Evolutionary conservation across 1,139 yeast genomes (phyloP), one percentile per base, ranked within the genome.

Genomic region (Kazachstania sp.): DNA sequence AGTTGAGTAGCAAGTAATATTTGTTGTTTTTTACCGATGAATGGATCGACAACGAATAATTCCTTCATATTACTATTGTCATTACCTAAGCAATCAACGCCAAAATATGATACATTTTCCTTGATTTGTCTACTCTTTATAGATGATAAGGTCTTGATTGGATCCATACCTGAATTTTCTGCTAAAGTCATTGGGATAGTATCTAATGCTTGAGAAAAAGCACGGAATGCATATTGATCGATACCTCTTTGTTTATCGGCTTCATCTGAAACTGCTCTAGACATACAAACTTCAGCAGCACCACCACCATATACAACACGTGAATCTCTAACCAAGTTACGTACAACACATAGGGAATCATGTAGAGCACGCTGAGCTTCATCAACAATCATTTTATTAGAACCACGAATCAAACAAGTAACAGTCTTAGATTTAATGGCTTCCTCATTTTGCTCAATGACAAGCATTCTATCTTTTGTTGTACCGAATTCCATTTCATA

Each of bases 261-360:
- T 54, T 86, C 95, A 45, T 83, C 87, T 48, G 90, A 77, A 18
- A 94, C 96, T 11, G 95, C 95, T 56, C 92, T 71, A 15, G 97
- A 88, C 71, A 95, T 85, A 1, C 97, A 75, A 48, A 92, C 80
- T 70, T 94, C 99, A 26, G 97, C 94, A 20, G 98, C 96, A 58
- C 98, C 99, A 57, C 98, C 98, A 54, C 98, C 98, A 63, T 94
- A 94, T 16, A 94, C 97, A 43, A 94, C 87, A 68, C 97, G 78
- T 65, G 81, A 83, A 65, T 94, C 97, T 63, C 84, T 81, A 48
- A 94, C 83, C 64, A 94, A 77, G 70, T 94, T 94, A 71, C 98
- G 86, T 32, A 94, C 98, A 45, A 94, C 98, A 71, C 98, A 92
- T 50, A 94, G 72, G 5, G 98, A 87, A 66, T 94, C 99, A 64